Conservation (phyloP, 345 rosid genomes). For the Rhodomyrtus tomentosa region DNA sequence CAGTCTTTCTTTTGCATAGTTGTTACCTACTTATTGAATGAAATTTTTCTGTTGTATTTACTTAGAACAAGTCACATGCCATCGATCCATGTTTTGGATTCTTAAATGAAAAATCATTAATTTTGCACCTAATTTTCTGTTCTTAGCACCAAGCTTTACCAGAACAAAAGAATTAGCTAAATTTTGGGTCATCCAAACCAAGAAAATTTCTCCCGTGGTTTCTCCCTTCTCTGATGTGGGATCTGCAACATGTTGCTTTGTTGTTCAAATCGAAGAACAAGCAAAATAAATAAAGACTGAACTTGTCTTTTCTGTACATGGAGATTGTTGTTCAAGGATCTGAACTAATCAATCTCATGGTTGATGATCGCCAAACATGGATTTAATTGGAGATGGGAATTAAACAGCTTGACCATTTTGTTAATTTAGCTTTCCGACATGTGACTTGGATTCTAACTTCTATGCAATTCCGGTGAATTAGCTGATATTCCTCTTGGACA, state of each 20-base stretch:
- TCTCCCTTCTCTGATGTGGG: neutral
- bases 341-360: neutral
- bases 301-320: neutral
- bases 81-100: too few relatives aligned
- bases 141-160: too few relatives aligned
- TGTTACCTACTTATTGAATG: neutral
- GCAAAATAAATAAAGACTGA: neutral
- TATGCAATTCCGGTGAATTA: conserved; percentile 22
- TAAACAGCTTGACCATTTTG: neutral
- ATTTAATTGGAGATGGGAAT: neutral
- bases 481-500: conserved; percentile 48
- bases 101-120: too few relatives aligned
- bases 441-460: neutral
- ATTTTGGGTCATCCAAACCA: too few relatives aligned
- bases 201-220: neutral
- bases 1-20: neutral
- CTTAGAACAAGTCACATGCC: too few relatives aligned
- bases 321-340: neutral
- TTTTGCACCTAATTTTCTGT: too few relatives aligned
- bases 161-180: too few relatives aligned
- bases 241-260: neutral
- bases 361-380: neutral
- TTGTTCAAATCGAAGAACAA: neutral
- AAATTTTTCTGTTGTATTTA: conserved; percentile 15
- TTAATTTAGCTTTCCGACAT: neutral